Evolutionary conservation across 2,329 filamentous ascomycete species (phyloP).

Genomic region (Fonsecaea monophora): DNA sequence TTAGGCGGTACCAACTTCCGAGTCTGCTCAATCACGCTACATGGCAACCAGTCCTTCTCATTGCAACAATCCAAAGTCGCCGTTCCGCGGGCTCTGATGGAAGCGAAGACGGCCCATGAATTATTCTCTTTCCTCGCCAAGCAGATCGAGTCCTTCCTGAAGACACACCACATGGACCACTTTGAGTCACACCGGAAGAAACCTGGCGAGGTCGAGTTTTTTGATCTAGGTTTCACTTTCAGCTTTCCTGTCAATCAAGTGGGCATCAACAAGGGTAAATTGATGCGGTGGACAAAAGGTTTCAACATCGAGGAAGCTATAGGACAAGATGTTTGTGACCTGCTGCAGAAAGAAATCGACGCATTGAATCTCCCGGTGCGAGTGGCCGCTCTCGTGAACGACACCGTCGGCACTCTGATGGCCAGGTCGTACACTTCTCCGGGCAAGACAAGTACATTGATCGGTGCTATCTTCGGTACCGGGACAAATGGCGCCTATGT

Average conservation of each 20-base stretch:
- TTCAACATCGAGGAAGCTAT: conserved; percentile 96
- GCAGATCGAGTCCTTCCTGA: conserved; percentile 88
- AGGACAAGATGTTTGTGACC: conserved; percentile 89
- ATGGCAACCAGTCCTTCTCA: conserved; percentile 94
- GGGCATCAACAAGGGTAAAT: conserved; percentile 90
- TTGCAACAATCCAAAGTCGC: conserved; percentile 91
- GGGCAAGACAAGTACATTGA: conserved; percentile 80
- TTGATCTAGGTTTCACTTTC: conserved; percentile 98
- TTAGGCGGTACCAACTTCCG: conserved; percentile 98
- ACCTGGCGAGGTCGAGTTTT: conserved; percentile 76
- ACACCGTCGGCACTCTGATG: conserved; percentile 97
- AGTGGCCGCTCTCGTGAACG: conserved; percentile 95
- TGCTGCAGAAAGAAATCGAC: conserved; percentile 90
- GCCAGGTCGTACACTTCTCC: conserved; percentile 93
- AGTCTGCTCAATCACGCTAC: conserved; percentile 91
- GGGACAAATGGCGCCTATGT: conserved; percentile 98
- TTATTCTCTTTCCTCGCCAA: conserved; percentile 92
- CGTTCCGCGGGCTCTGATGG: conserved; percentile 89
- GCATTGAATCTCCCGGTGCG: conserved; percentile 83
- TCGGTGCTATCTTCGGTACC: conserved; percentile 98
- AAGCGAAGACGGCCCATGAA: conserved; percentile 81
- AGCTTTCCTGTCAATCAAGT: conserved; percentile 94
- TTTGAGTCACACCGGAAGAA: conserved; percentile 74
- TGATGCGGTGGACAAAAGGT: conserved; percentile 98
- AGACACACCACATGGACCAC: conserved; percentile 84